Percentiles rank a stretch among this genome's conserved stretches.
Evolutionary conservation across 2,329 filamentous ascomycete genomes (phyloP).

Genomic region (Xenoacremonium recifei): DNA sequence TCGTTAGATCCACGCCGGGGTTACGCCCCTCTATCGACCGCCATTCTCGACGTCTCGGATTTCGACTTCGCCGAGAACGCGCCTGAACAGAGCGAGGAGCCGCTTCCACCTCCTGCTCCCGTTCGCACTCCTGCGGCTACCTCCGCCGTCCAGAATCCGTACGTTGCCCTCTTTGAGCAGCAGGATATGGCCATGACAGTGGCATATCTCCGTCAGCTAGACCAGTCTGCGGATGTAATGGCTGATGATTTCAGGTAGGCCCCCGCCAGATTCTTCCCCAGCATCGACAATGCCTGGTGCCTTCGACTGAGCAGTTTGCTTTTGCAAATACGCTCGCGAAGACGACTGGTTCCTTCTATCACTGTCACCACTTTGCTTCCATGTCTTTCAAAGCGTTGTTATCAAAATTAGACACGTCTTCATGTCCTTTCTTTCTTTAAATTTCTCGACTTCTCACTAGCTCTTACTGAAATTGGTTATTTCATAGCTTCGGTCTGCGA

Average conservation of each 20-base stretch:
- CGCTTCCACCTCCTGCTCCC: not conserved
- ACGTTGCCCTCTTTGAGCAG: constrained; percentile 28
- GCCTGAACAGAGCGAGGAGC: constrained; percentile 1
- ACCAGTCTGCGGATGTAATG: constrained; percentile 19
- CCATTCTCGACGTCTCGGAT: constrained; percentile 15
- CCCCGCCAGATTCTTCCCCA: constrained; percentile 4
- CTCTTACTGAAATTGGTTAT: too few relatives aligned
- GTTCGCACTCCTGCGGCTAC: constrained; percentile 7
- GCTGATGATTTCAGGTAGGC: constrained; percentile 33
- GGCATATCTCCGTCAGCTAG: constrained; percentile 28
- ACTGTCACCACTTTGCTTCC: not conserved
- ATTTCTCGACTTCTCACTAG: constrained; percentile 8
- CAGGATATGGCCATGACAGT: constrained; percentile 30
- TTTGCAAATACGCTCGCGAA: not conserved
- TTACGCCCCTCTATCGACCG: constrained; percentile 19
- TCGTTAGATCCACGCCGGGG: too few relatives aligned
- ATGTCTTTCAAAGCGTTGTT: not conserved
- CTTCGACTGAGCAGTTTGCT: constrained; percentile 6
- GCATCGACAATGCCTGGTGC: constrained; percentile 6
- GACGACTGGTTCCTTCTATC: not conserved
- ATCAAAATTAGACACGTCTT: not conserved
- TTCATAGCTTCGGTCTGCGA: constrained; percentile 31
- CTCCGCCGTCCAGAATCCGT: constrained; percentile 25
- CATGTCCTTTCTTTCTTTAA: too few relatives aligned
- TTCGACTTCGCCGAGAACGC: constrained; percentile 8